phyloP scores from a whole-genome alignment of 1,284 basidiomycete species.

The Entoloma clypeatum region DNA sequence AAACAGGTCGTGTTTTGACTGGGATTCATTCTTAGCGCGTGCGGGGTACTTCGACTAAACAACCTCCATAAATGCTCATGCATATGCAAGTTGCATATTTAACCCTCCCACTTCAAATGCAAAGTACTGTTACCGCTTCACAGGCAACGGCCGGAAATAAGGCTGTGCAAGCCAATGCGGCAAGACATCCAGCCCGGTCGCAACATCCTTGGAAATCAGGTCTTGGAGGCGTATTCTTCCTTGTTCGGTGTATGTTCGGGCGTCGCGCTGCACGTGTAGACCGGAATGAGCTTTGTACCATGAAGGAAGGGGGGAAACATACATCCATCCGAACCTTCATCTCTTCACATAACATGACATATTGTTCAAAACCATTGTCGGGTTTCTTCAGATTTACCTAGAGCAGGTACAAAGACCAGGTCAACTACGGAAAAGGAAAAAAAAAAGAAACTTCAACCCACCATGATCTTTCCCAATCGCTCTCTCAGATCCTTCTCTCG shows the following conservation, averaged over 20 bases:
- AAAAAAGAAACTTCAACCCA: too few species aligned
- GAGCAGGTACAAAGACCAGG: constrained; percentile 59
- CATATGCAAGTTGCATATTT: too few species aligned
- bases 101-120: too few species aligned
- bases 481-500: constrained; percentile 73
- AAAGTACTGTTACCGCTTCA: too few species aligned
- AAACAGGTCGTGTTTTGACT: too few species aligned
- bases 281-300: constrained; percentile 3
- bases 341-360: constrained; percentile 60
- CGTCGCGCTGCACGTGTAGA: constrained; percentile 39
- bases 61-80: too few species aligned
- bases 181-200: constrained; percentile 55
- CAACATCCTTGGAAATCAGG: constrained; percentile 45
- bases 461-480: constrained; percentile 53
- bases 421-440: too few species aligned
- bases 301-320: constrained; percentile 23
- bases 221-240: constrained; percentile 38
- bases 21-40: too few species aligned
- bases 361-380: constrained; percentile 47
- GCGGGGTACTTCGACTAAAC: too few species aligned
- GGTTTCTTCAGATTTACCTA: constrained; percentile 34
- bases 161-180: constrained; percentile 88
- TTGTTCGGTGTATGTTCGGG: constrained; percentile 26
- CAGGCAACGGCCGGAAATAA: constrained; percentile 63
- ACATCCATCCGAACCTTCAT: constrained; percentile 68